A percentile compares a stretch with the other conserved stretches of the same genome.
These are phyloP conservation scores for Lolium perenne DNA, from an alignment of 176 grass and related monocot genomes.

Conservation along the genomic window DNA sequence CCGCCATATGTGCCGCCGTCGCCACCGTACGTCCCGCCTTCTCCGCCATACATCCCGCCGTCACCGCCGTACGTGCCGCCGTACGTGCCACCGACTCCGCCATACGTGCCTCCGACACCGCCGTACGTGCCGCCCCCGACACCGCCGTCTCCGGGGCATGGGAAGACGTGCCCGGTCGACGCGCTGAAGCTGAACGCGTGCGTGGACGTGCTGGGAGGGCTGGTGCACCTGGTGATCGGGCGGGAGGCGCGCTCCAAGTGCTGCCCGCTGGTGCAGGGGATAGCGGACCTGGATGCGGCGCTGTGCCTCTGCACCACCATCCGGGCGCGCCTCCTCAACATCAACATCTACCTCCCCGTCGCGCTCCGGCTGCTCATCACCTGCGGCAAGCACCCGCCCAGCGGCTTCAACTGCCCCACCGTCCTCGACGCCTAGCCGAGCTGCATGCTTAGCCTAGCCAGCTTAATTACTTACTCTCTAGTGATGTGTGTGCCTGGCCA, in stretches of 20 bases:
- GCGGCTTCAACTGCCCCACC: constrained; percentile 64
- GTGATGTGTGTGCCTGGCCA: background rate
- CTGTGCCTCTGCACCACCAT: constrained; percentile 85
- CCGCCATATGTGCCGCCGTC: background rate
- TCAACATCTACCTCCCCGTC: constrained; percentile 73
- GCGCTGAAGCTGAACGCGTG: constrained; percentile 79
- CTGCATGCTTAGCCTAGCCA: background rate
- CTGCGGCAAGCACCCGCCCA: constrained; percentile 73
- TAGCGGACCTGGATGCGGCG: constrained; percentile 86
- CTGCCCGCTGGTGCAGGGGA: constrained; percentile 72
- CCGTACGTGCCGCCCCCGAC: constrained; percentile 2
- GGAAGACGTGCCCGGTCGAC: constrained; percentile 61
- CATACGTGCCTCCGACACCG: background rate
- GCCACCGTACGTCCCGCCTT: constrained; percentile 26
- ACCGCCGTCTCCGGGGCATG: constrained; percentile 28
- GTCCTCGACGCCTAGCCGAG: constrained; percentile 25
- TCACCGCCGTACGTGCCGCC: background rate
- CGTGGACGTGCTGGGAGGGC: constrained; percentile 74
- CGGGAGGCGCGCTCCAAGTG: constrained; percentile 53
- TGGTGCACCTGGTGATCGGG: constrained; percentile 79
- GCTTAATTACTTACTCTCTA: background rate
- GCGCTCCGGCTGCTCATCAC: constrained; percentile 75
- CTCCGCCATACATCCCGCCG: background rate
- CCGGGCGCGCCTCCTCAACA: constrained; percentile 60
- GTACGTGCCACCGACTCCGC: constrained; percentile 10